Evolutionary conservation across 2,329 filamentous ascomycete species (phyloP).

Genomic region (Aspergillus arachidicola): DNA sequence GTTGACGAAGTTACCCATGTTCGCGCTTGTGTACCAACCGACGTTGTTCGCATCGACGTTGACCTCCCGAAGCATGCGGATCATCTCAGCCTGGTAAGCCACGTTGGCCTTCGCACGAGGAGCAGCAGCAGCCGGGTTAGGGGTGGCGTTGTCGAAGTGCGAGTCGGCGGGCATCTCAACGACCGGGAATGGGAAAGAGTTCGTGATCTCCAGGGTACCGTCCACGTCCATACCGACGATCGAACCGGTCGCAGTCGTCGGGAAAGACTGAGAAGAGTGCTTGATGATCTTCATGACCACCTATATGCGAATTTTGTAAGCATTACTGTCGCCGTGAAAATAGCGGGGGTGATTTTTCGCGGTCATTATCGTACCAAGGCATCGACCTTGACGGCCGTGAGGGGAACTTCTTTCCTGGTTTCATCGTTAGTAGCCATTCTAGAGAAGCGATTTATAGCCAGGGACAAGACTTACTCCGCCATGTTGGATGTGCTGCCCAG

Average conservation of each 20-base stretch:
- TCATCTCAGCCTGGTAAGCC: slow-evolving; percentile 93
- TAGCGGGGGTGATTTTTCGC: slow-evolving; percentile 35
- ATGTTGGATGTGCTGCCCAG: slow-evolving; percentile 32
- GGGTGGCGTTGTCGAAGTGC: slow-evolving; percentile 70
- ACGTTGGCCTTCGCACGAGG: slow-evolving; percentile 90
- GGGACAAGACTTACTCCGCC: slow-evolving; percentile 30
- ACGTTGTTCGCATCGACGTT: slow-evolving; percentile 98
- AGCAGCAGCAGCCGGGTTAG: slow-evolving; percentile 78
- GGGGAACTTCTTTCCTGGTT: slow-evolving; percentile 66
- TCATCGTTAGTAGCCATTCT: slow-evolving; percentile 21
- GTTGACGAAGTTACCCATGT: slow-evolving; percentile 98
- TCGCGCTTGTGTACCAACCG: slow-evolving; percentile 97
- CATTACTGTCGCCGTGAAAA: slow-evolving; percentile 21
- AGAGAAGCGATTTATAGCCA: neutral
- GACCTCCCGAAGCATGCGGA: slow-evolving; percentile 92
- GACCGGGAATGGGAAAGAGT: slow-evolving; percentile 90
- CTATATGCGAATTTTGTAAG: slow-evolving; percentile 49
- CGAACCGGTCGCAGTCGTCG: slow-evolving; percentile 83
- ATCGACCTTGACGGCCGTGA: slow-evolving; percentile 91
- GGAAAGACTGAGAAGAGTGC: slow-evolving; percentile 85
- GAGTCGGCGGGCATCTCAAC: slow-evolving; percentile 71
- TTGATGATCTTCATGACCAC: slow-evolving; percentile 98
- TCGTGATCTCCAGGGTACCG: slow-evolving; percentile 83
- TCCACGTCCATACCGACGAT: slow-evolving; percentile 91
- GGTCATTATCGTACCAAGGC: slow-evolving; percentile 70